These are phyloP conservation scores for Chiua virens DNA, from an alignment of 768 basidiomycete genomes.

Conservation along the genomic window DNA sequence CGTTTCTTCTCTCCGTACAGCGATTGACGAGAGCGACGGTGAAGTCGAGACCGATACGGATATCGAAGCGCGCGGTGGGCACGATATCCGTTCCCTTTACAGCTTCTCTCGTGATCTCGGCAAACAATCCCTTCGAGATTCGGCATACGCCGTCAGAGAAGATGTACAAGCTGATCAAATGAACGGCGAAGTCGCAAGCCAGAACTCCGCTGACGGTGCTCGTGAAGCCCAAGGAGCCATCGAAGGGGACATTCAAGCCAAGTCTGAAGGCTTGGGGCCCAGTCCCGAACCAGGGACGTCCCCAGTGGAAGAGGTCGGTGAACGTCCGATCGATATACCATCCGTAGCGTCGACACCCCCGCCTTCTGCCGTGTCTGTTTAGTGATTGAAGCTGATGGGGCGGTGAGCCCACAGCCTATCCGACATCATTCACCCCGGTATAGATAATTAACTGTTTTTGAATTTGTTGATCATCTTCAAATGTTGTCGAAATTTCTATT, in stretches of 20 bases:
- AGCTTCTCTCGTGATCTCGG: conserved; percentile 34
- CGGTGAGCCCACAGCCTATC: conserved; percentile 1
- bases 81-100: conserved; percentile 32
- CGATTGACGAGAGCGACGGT: conserved; percentile 36
- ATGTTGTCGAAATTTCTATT: conserved; percentile 12
- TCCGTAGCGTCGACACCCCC: conserved; percentile 30
- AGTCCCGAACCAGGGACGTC: conserved; percentile 21
- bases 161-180: conserved; percentile 15
- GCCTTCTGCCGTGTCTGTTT: conserved; percentile 30
- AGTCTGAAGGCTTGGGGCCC: conserved; percentile 12
- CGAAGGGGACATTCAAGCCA: conserved; percentile 11
- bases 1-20: conserved; percentile 35
- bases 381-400: conserved; percentile 14
- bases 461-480: conserved; percentile 36
- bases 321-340: conserved; percentile 22
- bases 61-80: conserved; percentile 25
- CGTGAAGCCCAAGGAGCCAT: conserved; percentile 8
- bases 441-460: conserved; percentile 34
- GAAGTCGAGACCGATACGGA: conserved; percentile 35
- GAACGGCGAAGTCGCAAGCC: conserved; percentile 22
- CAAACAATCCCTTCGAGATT: conserved; percentile 23
- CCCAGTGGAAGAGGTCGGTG: conserved; percentile 23
- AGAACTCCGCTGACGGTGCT: conserved; percentile 10
- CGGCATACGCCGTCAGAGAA: conserved; percentile 28
- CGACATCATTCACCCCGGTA: conserved; percentile 8